Evolutionary conservation across 139 green algal species (phyloP).

Genomic region (Tetradesmus lagerheimii): DNA sequence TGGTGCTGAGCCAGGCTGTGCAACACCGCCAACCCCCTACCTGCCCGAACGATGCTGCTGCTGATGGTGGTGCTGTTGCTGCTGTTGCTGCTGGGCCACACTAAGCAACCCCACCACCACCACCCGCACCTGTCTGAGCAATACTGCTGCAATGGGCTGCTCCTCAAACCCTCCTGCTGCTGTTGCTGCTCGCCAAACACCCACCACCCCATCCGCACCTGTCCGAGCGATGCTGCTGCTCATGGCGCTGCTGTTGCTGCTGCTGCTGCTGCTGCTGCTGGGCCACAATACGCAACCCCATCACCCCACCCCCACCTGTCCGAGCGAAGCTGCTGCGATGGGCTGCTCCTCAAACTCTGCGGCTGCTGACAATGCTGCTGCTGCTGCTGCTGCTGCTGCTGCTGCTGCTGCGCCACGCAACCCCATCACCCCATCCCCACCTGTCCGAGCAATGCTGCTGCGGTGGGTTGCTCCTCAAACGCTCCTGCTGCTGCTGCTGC

Average conservation of each 20-base stretch:
- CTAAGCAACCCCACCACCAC: neutral
- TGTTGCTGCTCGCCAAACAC: neutral
- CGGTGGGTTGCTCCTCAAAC: conserved; percentile 92
- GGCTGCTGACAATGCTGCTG: neutral
- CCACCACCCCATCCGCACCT: conserved; percentile 65
- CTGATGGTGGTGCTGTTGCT: conserved; percentile 36
- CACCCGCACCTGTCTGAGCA: conserved; percentile 85
- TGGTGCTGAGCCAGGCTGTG: neutral
- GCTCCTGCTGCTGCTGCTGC: neutral
- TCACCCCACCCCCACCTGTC: conserved; percentile 69
- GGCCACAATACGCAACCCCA: neutral
- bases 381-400: neutral
- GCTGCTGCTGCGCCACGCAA: neutral
- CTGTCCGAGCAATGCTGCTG: conserved; percentile 95
- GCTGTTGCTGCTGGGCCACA: neutral
- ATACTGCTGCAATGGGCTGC: conserved; percentile 95
- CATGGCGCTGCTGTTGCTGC: neutral
- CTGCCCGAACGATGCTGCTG: conserved; percentile 94
- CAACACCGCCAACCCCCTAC: conserved; percentile 47
- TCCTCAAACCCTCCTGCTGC: conserved; percentile 71
- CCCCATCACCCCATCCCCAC: neutral
- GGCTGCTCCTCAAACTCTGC: conserved; percentile 85
- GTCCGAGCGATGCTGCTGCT: conserved; percentile 94
- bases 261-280: neutral
- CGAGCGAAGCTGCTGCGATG: conserved; percentile 96